Conservation (phyloP, 2,329 filamentous ascomycete genomes). For the Torrubiella hemipterigena region DNA sequence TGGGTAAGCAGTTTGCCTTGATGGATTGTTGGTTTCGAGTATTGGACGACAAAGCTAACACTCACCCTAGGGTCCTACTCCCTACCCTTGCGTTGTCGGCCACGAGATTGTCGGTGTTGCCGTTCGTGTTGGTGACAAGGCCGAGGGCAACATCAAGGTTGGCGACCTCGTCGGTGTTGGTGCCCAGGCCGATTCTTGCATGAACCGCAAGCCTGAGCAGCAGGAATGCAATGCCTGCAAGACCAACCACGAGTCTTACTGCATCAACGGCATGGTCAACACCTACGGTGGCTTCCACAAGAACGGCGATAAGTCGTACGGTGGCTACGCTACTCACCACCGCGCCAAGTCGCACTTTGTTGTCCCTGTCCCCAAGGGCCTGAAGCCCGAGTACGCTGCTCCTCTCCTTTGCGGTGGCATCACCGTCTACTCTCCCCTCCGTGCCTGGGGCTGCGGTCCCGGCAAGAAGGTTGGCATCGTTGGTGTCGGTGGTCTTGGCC, state of each 20-base stretch:
- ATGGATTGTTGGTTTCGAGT: no score
- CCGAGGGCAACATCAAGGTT: conserved; percentile 34
- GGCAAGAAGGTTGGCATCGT: conserved; percentile 56
- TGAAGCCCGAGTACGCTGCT: conserved; percentile 30
- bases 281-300: conserved; percentile 36
- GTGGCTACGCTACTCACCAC: conserved; percentile 31
- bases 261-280: conserved; percentile 22
- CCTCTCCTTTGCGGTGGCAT: conserved; percentile 63
- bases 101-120: conserved; percentile 54
- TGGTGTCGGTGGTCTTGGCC: conserved; percentile 56
- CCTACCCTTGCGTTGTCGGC: conserved; percentile 40
- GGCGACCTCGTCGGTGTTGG: conserved; percentile 55
- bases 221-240: conserved; percentile 26
- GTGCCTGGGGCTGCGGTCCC: conserved; percentile 49
- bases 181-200: conserved; percentile 45
- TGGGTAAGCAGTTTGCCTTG: no score
- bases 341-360: conserved; percentile 32
- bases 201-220: conserved; percentile 23
- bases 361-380: conserved; percentile 30
- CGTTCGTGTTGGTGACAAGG: conserved; percentile 38
- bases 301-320: conserved; percentile 25
- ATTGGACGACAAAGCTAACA: conserved; percentile 18
- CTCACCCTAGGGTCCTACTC: conserved; percentile 7
- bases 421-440: conserved; percentile 53
- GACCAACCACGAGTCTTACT: conserved; percentile 28